Evolutionary conservation across 2,329 filamentous ascomycete genomes (phyloP).

Genomic region (Aurifilum marmelostoma): DNA sequence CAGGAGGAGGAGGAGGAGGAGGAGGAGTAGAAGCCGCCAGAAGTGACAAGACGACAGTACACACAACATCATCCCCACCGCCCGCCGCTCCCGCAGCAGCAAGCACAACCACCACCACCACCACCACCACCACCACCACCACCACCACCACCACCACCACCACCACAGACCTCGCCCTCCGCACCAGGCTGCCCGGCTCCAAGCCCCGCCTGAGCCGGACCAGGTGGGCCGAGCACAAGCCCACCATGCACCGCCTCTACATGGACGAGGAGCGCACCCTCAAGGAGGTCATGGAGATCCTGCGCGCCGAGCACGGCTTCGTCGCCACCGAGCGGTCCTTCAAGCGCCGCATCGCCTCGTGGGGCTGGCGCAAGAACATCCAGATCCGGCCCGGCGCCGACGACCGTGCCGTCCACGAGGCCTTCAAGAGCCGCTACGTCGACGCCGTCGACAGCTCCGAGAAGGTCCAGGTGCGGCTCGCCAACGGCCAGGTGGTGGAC

Average conservation of each 20-base stretch:
- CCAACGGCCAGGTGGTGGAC: conserved; percentile 15
- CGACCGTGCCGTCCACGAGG: conserved; percentile 7
- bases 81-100: too few relatives aligned
- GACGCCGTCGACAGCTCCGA: conserved; percentile 4
- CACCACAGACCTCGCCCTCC: background rate
- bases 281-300: conserved; percentile 27
- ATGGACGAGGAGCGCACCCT: conserved; percentile 25
- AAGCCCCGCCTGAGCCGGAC: background rate
- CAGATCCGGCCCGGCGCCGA: conserved; percentile 9
- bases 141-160: background rate
- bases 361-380: conserved; percentile 24
- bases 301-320: conserved; percentile 20
- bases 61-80: too few relatives aligned
- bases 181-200: background rate
- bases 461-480: conserved; percentile 9
- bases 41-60: background rate
- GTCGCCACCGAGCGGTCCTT: conserved; percentile 9
- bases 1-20: background rate
- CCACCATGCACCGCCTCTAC: conserved; percentile 25
- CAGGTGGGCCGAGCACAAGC: conserved; percentile 22
- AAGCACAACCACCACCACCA: too few relatives aligned
- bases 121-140: background rate
- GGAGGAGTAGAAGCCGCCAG: too few relatives aligned
- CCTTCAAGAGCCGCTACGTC: conserved; percentile 7
- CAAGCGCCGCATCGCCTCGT: conserved; percentile 12